phyloP scores from a whole-genome alignment of 306 rosid species.

The Castanea crenata region DNA sequence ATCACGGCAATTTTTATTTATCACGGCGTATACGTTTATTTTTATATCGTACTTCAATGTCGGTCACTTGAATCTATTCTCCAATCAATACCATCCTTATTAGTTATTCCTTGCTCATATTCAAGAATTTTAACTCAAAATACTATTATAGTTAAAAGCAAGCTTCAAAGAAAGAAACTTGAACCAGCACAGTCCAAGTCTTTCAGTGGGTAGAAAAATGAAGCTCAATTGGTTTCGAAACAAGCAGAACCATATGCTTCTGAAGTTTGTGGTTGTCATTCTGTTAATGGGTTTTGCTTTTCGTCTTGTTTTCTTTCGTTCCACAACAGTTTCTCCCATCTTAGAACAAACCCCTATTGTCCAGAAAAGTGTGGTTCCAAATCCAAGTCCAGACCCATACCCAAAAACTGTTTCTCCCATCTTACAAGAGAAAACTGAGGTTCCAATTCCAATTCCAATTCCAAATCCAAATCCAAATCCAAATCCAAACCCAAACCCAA shows the following conservation, averaged over 20 bases:
- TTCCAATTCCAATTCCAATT: background rate
- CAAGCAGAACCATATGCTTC: conserved; percentile 41
- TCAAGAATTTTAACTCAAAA: background rate
- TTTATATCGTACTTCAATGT: background rate
- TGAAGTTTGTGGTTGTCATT: conserved; percentile 45
- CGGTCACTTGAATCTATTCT: background rate
- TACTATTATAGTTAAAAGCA: no score
- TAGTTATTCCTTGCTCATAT: background rate
- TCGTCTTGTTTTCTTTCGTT: conserved; percentile 52
- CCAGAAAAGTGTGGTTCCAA: conserved; percentile 21
- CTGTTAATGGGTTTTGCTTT: conserved; percentile 60
- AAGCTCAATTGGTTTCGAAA: conserved; percentile 42
- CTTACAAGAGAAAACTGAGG: conserved; percentile 39
- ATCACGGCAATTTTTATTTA: no score
- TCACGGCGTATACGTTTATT: no score
- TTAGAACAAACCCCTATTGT: conserved; percentile 55
- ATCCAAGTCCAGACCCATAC: background rate
- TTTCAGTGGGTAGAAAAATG: conserved; percentile 33
- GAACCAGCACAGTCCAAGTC: background rate
- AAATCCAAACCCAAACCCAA: background rate
- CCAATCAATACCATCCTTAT: background rate
- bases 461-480: background rate
- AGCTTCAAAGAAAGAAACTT: background rate
- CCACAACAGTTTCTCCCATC: conserved; percentile 41
- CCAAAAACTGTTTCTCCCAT: conserved; percentile 34